Evolutionary conservation across 768 basidiomycete genomes (phyloP).

Genomic region (Epithele typhae): DNA sequence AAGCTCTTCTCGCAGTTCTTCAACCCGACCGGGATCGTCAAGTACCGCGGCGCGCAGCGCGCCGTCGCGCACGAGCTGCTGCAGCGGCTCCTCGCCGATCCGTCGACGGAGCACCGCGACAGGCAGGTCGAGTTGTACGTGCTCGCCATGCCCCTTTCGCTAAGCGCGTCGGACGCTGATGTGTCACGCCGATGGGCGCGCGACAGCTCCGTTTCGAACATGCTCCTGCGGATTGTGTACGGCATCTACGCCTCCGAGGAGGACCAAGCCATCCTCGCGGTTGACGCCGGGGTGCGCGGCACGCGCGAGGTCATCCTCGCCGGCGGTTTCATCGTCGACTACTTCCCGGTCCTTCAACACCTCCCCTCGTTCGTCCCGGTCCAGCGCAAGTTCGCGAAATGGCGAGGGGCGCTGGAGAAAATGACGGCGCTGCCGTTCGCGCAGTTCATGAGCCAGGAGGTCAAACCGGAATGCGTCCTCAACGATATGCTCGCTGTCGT

Average conservation of each 20-base stretch:
- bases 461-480: not conserved
- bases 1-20: not conserved
- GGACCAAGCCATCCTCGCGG: constrained; percentile 1
- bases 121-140: constrained; percentile 1
- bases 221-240: not conserved
- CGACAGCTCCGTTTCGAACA: not conserved
- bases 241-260: not conserved
- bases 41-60: not conserved
- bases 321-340: constrained; percentile 23
- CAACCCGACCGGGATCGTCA: not conserved
- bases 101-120: not conserved
- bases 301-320: constrained; percentile 3
- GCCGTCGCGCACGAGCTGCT: not conserved
- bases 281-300: constrained; percentile 1
- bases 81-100: not conserved
- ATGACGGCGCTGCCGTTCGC: not conserved
- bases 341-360: constrained; percentile 16
- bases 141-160: not conserved
- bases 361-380: not conserved
- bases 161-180: not conserved
- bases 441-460: not conserved
- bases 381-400: not conserved
- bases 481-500: not conserved
- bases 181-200: not conserved
- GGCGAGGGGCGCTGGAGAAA: not conserved